These are phyloP conservation scores for Calonectria crousiana DNA, from an alignment of 2,329 filamentous ascomycete species.

Conservation along the genomic window DNA sequence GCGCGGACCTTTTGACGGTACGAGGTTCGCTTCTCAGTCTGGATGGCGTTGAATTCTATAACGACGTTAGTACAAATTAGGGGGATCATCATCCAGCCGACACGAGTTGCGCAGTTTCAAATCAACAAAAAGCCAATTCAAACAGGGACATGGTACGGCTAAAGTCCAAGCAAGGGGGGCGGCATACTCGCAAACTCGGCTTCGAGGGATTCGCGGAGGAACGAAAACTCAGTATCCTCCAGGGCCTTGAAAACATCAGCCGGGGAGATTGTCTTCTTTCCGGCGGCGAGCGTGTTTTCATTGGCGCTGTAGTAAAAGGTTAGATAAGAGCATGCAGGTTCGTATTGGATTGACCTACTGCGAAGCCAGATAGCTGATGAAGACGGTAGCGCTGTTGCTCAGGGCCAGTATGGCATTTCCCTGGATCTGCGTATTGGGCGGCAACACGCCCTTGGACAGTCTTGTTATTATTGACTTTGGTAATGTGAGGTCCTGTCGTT, in stretches of 20 bases:
- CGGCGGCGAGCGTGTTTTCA: constrained; percentile 73
- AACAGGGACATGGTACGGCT: background rate
- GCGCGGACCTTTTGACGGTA: constrained; percentile 79
- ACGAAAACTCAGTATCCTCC: constrained; percentile 82
- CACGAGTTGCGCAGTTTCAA: background rate
- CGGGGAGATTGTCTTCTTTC: constrained; percentile 83
- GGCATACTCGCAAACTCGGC: constrained; percentile 80
- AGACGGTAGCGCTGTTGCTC: constrained; percentile 85
- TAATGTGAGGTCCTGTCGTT: constrained; percentile 75
- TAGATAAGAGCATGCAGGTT: background rate
- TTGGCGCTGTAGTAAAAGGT: constrained; percentile 69
- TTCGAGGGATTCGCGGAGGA: constrained; percentile 76
- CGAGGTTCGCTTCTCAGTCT: constrained; percentile 79
- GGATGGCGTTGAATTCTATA: constrained; percentile 78
- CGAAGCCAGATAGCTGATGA: constrained; percentile 83
- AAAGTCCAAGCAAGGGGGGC: background rate
- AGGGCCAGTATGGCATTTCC: constrained; percentile 84
- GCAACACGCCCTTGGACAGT: constrained; percentile 83
- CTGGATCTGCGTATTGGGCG: constrained; percentile 85
- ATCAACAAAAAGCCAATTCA: background rate
- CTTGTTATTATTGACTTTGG: constrained; percentile 86
- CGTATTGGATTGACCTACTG: constrained; percentile 66
- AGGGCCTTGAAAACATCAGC: constrained; percentile 82
- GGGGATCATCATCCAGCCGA: background rate
- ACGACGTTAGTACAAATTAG: background rate